Conservation (phyloP, 768 basidiomycete genomes). For the Termitomyces sp. region DNA sequence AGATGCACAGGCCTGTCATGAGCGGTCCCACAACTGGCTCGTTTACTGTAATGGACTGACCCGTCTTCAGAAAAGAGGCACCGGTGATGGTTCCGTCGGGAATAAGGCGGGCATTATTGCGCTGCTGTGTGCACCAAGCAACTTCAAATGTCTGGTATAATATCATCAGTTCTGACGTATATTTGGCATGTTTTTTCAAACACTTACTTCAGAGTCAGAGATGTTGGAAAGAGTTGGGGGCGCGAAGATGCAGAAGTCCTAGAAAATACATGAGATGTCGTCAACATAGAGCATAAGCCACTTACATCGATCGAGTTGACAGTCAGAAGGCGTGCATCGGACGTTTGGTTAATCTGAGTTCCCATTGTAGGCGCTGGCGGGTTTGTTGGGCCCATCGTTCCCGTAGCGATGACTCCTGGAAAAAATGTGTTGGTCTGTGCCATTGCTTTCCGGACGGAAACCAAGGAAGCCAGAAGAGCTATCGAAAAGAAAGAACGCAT, state of each 20-base stretch:
- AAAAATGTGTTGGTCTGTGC: slow-evolving; percentile 16
- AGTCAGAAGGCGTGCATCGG: slow-evolving; percentile 33
- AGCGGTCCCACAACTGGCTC: neutral
- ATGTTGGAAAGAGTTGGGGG: slow-evolving; percentile 31
- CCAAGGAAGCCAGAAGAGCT: slow-evolving; percentile 7
- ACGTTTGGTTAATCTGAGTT: slow-evolving; percentile 38
- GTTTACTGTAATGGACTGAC: slow-evolving; percentile 13
- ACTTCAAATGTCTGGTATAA: slow-evolving; percentile 33
- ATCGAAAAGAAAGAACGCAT: slow-evolving; percentile 10
- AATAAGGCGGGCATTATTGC: slow-evolving; percentile 43
- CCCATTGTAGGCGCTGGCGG: slow-evolving; percentile 35
- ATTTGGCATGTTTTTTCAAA: neutral
- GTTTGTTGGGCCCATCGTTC: slow-evolving; percentile 37
- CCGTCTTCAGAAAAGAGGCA: slow-evolving; percentile 38
- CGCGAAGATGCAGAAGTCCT: slow-evolving; percentile 43
- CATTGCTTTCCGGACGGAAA: slow-evolving; percentile 7
- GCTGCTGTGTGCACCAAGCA: slow-evolving; percentile 41
- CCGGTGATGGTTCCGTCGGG: slow-evolving; percentile 40
- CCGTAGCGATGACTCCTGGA: slow-evolving; percentile 38
- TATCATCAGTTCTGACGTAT: neutral
- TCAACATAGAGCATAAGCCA: neutral
- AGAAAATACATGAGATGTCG: neutral
- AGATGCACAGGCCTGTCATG: neutral
- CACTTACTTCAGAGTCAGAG: slow-evolving; percentile 33
- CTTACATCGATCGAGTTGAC: slow-evolving; percentile 37